These are phyloP conservation scores for Apiotrichum porosum DNA, from an alignment of 1,284 basidiomycete species.

Conservation along the genomic window DNA sequence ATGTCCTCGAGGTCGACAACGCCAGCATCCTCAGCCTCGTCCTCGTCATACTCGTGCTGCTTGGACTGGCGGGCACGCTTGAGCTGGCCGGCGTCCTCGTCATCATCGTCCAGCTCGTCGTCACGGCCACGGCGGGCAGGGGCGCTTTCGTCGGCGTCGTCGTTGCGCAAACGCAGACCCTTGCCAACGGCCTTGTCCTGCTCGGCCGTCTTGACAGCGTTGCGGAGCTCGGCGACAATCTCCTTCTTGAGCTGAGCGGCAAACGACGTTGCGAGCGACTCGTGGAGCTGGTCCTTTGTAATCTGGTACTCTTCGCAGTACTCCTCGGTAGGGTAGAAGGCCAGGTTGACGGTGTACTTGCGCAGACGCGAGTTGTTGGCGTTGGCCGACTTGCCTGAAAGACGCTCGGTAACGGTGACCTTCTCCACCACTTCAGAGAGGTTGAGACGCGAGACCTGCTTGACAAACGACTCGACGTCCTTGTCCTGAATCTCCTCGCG, in stretches of 20 bases:
- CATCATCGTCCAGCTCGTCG: constrained; percentile 62
- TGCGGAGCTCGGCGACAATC: constrained; percentile 80
- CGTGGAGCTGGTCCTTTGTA: constrained; percentile 66
- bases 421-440: constrained; percentile 86
- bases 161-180: constrained; percentile 55
- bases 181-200: constrained; percentile 81
- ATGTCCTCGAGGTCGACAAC: constrained; percentile 58
- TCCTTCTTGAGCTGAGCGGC: constrained; percentile 81
- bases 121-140: constrained; percentile 41
- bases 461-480: constrained; percentile 77
- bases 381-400: constrained; percentile 59
- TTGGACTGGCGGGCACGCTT: constrained; percentile 61
- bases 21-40: constrained; percentile 54
- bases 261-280: constrained; percentile 70
- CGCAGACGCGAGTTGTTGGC: constrained; percentile 60
- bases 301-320: constrained; percentile 83
- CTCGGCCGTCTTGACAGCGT: constrained; percentile 72
- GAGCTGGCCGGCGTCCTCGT: constrained; percentile 67
- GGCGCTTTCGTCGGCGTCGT: constrained; percentile 47
- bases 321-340: constrained; percentile 82
- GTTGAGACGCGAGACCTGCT: constrained; percentile 77
- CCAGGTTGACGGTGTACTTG: constrained; percentile 74
- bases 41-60: constrained; percentile 68
- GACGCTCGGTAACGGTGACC: constrained; percentile 74
- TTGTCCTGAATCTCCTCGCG: constrained; percentile 54